phyloP scores from a whole-genome alignment of 345 rosid species.

The Turritis glabra region DNA sequence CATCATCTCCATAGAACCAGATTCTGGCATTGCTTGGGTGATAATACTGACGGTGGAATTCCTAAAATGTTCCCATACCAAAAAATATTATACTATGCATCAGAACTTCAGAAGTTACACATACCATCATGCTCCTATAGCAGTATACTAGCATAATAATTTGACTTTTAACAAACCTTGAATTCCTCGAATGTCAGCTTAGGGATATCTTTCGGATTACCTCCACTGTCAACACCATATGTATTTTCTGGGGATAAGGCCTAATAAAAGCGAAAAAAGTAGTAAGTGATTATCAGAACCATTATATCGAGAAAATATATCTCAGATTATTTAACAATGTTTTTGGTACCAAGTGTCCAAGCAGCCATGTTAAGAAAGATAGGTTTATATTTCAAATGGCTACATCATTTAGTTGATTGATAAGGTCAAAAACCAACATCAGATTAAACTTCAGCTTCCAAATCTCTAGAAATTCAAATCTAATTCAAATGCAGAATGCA shows the following conservation, averaged over 20 bases:
- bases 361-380: not conserved
- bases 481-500: not conserved
- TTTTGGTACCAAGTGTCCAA: not conserved
- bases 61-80: slow-evolving; percentile 47
- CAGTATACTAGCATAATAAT: slow-evolving; percentile 5
- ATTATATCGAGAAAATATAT: not conserved
- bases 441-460: not conserved
- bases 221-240: slow-evolving; percentile 97
- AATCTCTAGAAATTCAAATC: slow-evolving; percentile 5
- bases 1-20: slow-evolving; percentile 98
- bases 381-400: not conserved
- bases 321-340: not conserved
- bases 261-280: slow-evolving; percentile 34
- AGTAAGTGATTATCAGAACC: slow-evolving; percentile 2
- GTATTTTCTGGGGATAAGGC: slow-evolving; percentile 89
- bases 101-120: slow-evolving; percentile 2
- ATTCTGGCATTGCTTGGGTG: slow-evolving; percentile 95
- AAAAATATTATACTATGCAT: slow-evolving; percentile 1
- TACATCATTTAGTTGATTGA: slow-evolving; percentile 11
- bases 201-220: slow-evolving; percentile 91
- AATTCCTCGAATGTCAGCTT: slow-evolving; percentile 83
- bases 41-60: slow-evolving; percentile 82
- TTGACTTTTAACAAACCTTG: slow-evolving; percentile 47
- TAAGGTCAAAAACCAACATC: slow-evolving; percentile 5
- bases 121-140: not conserved